Evolutionary conservation across 23 red algal genomes (phyloP).

Genomic region (Gracilaria caudata): DNA sequence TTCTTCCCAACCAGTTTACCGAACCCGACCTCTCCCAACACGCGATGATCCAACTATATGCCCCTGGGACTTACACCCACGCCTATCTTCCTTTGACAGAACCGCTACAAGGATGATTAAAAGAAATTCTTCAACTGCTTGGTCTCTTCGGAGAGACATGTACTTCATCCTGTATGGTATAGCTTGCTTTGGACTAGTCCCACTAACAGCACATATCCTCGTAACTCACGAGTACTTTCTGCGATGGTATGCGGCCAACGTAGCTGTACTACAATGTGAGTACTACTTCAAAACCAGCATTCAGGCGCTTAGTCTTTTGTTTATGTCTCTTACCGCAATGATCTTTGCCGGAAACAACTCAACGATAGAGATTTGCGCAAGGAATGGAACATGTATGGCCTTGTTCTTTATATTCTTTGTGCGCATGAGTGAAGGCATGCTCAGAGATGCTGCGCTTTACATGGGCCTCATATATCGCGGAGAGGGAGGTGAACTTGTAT

Average conservation of each 20-base stretch:
- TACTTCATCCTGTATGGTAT: neutral
- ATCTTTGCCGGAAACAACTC: neutral
- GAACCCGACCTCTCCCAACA: neutral
- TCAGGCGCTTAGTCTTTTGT: neutral
- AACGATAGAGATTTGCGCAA: neutral
- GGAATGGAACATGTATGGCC: neutral
- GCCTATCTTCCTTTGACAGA: neutral
- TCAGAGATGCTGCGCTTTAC: neutral
- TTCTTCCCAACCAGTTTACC: neutral
- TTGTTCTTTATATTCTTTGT: neutral
- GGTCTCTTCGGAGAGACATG: neutral
- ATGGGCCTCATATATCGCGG: neutral
- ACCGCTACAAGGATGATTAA: neutral
- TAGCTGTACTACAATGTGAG: neutral
- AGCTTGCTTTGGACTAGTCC: neutral
- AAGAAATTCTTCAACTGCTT: neutral
- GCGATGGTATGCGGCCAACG: neutral
- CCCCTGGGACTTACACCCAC: neutral
- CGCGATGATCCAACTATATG: neutral
- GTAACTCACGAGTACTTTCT: neutral
- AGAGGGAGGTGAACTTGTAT: neutral
- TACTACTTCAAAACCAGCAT: neutral
- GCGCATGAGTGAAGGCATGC: neutral
- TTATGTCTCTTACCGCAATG: neutral
- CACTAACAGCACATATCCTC: neutral